Percentiles rank a stretch among this genome's conserved stretches.
Conservation (phyloP, 306 rosid species). For the Neltuma alba region DNA sequence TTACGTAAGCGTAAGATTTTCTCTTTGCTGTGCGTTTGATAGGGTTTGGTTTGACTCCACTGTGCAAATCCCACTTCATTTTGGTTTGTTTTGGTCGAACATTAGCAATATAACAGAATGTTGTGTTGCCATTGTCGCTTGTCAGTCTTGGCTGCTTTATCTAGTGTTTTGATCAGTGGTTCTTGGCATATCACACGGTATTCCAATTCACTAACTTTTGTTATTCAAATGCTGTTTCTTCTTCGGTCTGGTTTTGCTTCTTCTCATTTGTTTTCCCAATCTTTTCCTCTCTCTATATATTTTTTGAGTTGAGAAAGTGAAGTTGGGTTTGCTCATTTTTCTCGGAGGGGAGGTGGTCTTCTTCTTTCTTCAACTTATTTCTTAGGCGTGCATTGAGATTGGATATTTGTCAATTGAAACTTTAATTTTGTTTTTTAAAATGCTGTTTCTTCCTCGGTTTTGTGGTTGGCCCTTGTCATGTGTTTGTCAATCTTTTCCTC, state of each 20-base stretch:
- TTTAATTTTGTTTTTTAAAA: neutral
- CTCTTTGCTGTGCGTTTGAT: neutral
- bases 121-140: neutral
- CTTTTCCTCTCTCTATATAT: neutral
- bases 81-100: neutral
- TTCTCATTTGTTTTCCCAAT: neutral
- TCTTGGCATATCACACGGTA: neutral
- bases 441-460: neutral
- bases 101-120: neutral
- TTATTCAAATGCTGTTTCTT: neutral
- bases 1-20: neutral
- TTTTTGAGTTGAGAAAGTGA: neutral
- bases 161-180: neutral
- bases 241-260: neutral
- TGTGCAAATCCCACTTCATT: constrained; percentile 2
- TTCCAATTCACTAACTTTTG: neutral
- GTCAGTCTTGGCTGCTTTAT: neutral
- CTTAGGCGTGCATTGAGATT: constrained; percentile 15
- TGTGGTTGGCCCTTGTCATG: neutral
- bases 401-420: constrained; percentile 15
- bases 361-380: constrained; percentile 25
- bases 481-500: neutral
- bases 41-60: constrained; percentile 21
- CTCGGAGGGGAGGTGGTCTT: neutral
- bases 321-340: constrained; percentile 25